Evolutionary conservation across 495 filamentous ascomycete genomes (phyloP).

Genomic region (Sordaria brevicollis): DNA sequence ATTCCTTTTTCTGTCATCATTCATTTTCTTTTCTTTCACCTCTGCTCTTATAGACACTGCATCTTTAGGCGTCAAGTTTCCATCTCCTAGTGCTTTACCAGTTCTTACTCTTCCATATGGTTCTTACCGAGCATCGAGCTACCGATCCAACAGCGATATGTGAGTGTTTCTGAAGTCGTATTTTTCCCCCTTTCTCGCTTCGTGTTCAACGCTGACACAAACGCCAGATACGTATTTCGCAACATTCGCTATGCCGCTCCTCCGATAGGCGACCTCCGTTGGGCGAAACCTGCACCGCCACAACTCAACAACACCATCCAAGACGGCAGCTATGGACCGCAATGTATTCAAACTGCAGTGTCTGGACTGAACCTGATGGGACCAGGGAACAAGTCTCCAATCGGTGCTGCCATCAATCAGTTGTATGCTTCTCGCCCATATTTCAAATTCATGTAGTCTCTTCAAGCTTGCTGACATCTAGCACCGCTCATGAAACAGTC

Average conservation of each 20-base stretch:
- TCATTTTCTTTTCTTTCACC: background rate
- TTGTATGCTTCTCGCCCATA: constrained; percentile 11
- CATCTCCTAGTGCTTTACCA: constrained; percentile 2
- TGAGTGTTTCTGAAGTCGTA: background rate
- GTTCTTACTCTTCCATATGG: constrained; percentile 18
- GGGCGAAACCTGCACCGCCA: constrained; percentile 43
- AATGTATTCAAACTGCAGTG: constrained; percentile 32
- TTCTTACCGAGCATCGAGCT: constrained; percentile 17
- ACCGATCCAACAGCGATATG: constrained; percentile 11
- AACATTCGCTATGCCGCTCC: constrained; percentile 51
- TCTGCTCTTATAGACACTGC: background rate
- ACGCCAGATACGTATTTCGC: constrained; percentile 35
- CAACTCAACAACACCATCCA: constrained; percentile 34
- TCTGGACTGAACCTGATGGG: constrained; percentile 27
- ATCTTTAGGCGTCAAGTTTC: background rate
- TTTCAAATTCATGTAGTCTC: background rate
- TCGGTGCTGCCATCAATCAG: constrained; percentile 28
- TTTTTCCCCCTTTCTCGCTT: too few relatives aligned
- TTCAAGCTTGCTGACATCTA: background rate
- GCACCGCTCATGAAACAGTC: constrained; percentile 1
- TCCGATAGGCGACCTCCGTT: constrained; percentile 44
- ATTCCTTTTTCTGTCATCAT: background rate
- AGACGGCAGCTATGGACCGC: constrained; percentile 37
- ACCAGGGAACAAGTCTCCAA: constrained; percentile 22
- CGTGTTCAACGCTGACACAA: background rate